A percentile compares a stretch with the other conserved stretches of the same genome.
Conservation (phyloP, 2,329 filamentous ascomycete genomes). For the Aspergillus persii region DNA sequence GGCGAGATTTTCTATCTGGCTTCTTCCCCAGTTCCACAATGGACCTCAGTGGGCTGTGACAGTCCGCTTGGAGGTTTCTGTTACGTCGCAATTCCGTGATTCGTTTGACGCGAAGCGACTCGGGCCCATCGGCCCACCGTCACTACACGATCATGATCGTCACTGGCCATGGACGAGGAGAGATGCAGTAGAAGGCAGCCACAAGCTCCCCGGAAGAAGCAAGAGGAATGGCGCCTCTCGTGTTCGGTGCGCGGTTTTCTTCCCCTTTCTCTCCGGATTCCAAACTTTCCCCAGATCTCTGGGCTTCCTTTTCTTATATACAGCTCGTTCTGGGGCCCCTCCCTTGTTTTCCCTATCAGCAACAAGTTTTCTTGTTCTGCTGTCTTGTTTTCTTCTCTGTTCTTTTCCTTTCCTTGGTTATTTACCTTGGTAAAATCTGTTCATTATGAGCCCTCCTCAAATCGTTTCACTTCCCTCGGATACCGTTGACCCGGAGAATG, state of each 20-base stretch:
- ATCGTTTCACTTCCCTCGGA: constrained; percentile 7
- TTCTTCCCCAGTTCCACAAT: constrained; percentile 19
- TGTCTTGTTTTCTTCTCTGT: background rate
- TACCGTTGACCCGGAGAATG: constrained; percentile 11
- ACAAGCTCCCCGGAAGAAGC: background rate
- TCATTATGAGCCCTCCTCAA: constrained; percentile 16
- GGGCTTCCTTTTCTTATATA: background rate
- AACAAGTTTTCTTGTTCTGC: background rate
- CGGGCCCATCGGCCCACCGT: constrained; percentile 12
- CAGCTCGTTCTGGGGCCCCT: background rate
- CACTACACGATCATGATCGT: constrained; percentile 16
- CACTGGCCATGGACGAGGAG: constrained; percentile 14
- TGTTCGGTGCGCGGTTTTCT: background rate
- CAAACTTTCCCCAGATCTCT: background rate
- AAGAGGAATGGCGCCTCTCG: background rate
- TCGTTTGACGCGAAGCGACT: constrained; percentile 11
- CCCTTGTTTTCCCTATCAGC: background rate
- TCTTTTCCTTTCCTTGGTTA: background rate
- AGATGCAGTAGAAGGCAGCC: background rate
- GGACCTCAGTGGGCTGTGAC: constrained; percentile 5
- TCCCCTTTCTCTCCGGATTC: background rate
- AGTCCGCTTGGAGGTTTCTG: constrained; percentile 14
- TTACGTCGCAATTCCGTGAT: constrained; percentile 20
- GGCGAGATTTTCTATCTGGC: background rate
- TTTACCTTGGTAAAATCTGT: background rate